phyloP scores from a whole-genome alignment of 768 basidiomycete species.

The Hygrophoropsis aurantiaca region DNA sequence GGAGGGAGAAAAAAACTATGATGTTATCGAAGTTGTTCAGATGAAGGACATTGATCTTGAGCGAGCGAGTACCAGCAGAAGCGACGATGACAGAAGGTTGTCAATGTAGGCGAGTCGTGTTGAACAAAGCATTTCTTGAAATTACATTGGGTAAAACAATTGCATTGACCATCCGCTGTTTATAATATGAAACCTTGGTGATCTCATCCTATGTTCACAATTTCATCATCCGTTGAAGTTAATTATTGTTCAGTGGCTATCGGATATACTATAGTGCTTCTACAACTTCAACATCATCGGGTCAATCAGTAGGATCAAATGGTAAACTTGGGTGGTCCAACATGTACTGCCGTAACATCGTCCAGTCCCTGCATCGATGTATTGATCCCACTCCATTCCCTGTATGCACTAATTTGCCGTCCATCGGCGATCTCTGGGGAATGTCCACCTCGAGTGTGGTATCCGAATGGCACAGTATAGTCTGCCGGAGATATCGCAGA shows the following conservation, averaged over 20 bases:
- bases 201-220: no score
- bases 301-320: no score
- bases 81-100: neutral
- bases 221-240: no score
- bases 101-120: neutral
- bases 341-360: slow-evolving; percentile 26
- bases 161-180: no score
- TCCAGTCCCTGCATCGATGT: slow-evolving; percentile 35
- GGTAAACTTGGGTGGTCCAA: slow-evolving; percentile 27
- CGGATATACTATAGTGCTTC: no score
- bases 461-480: slow-evolving; percentile 37
- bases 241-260: no score
- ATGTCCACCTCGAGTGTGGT: slow-evolving; percentile 37
- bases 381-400: slow-evolving; percentile 29
- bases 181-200: no score
- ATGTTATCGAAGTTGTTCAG: neutral
- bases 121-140: no score
- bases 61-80: neutral
- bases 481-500: slow-evolving; percentile 38
- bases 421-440: slow-evolving; percentile 16
- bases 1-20: slow-evolving; percentile 1
- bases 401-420: slow-evolving; percentile 24
- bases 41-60: neutral
- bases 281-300: no score
- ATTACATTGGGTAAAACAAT: no score